Conservation (phyloP, 2,329 filamentous ascomycete genomes). For the Orbilia blumenaviensis region DNA sequence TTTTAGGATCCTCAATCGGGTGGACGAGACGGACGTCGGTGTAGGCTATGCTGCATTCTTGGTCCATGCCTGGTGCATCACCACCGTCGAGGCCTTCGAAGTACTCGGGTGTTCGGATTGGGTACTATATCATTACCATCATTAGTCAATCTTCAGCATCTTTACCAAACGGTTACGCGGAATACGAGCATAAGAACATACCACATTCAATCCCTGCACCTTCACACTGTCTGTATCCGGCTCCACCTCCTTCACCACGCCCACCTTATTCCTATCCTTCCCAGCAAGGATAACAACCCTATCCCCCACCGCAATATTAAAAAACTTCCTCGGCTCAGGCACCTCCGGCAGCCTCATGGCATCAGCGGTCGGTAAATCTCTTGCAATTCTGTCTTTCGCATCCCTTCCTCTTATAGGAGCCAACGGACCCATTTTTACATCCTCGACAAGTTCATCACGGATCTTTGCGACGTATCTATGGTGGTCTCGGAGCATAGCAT, state of each 20-base stretch:
- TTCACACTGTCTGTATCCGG: slow-evolving; percentile 67
- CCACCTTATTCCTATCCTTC: slow-evolving; percentile 83
- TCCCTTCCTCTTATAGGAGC: slow-evolving; percentile 33
- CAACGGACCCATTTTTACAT: slow-evolving; percentile 36
- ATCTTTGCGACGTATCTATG: slow-evolving; percentile 18
- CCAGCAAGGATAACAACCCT: slow-evolving; percentile 83
- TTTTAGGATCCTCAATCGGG: slow-evolving; percentile 73
- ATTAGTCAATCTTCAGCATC: not conserved
- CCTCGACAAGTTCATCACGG: slow-evolving; percentile 31
- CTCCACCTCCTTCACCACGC: slow-evolving; percentile 70
- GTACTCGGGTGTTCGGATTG: slow-evolving; percentile 46
- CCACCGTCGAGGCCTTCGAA: slow-evolving; percentile 58
- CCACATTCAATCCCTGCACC: slow-evolving; percentile 72
- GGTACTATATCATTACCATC: slow-evolving; percentile 21
- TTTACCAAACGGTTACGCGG: not conserved
- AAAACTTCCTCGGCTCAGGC: slow-evolving; percentile 61
- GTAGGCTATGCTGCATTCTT: slow-evolving; percentile 71
- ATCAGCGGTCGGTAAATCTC: slow-evolving; percentile 35
- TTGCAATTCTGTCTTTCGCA: slow-evolving; percentile 44
- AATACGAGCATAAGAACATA: slow-evolving; percentile 62
- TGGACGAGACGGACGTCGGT: slow-evolving; percentile 82
- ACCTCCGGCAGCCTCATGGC: slow-evolving; percentile 51
- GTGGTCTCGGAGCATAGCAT: slow-evolving; percentile 25
- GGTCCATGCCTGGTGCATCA: slow-evolving; percentile 63
- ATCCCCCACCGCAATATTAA: slow-evolving; percentile 75